Conservation (phyloP, 495 filamentous ascomycete genomes). For the Aspergillus funiculosus region DNA sequence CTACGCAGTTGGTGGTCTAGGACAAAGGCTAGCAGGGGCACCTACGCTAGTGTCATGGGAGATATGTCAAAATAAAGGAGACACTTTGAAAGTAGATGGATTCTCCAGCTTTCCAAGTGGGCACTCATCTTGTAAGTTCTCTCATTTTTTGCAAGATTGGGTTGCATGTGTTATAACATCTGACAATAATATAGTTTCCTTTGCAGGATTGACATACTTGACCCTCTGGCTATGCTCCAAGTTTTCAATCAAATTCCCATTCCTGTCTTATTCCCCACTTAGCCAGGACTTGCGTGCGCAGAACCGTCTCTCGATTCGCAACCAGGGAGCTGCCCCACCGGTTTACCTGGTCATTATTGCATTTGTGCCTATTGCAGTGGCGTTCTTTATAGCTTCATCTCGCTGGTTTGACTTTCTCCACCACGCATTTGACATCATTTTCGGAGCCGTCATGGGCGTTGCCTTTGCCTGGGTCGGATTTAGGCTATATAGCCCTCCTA, state of each 20-base stretch:
- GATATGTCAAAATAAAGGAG: conserved; percentile 47
- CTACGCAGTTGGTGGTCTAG: conserved; percentile 48
- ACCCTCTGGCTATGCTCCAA: conserved; percentile 60
- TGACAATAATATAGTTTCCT: conserved; percentile 43
- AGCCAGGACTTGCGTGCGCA: conserved; percentile 22
- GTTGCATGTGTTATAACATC: no score
- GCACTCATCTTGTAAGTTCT: conserved; percentile 56
- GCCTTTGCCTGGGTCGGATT: conserved; percentile 52
- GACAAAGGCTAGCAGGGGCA: conserved; percentile 34
- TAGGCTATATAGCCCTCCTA: conserved; percentile 63
- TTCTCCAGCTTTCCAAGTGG: conserved; percentile 65
- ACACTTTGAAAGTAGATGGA: conserved; percentile 46
- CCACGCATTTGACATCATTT: conserved; percentile 59
- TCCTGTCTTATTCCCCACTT: conserved; percentile 42
- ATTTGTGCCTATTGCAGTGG: conserved; percentile 51
- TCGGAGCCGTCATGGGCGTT: conserved; percentile 52
- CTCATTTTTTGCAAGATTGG: no score
- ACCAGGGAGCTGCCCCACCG: conserved; percentile 54
- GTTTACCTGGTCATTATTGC: conserved; percentile 51
- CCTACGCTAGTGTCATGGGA: conserved; percentile 46
- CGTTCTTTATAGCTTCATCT: conserved; percentile 56
- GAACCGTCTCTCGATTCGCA: conserved; percentile 30
- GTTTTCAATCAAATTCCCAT: conserved; percentile 57
- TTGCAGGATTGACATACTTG: conserved; percentile 58
- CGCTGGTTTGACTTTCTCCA: conserved; percentile 61